A percentile compares a stretch with the other conserved stretches of the same genome.
Evolutionary conservation across 495 filamentous ascomycete species (phyloP).

Genomic region (Aspergillus taichungensis): DNA sequence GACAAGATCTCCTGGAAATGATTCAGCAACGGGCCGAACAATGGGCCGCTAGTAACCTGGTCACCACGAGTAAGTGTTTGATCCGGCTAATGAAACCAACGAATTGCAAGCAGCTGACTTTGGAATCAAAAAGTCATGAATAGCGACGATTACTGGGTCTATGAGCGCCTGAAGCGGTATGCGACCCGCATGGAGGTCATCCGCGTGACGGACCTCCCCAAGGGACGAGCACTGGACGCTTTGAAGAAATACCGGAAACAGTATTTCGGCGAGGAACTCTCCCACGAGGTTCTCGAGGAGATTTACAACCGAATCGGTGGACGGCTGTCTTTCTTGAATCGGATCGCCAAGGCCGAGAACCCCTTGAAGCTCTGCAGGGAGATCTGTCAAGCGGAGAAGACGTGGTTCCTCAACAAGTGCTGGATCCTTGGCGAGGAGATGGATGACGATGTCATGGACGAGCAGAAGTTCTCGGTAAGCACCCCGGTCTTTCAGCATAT

Average conservation of each 20-base stretch:
- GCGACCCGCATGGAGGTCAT: slow-evolving; percentile 89
- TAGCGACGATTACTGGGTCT: slow-evolving; percentile 96
- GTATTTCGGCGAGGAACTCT: slow-evolving; percentile 52
- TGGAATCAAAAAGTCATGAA: slow-evolving; percentile 55
- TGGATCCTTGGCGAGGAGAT: slow-evolving; percentile 87
- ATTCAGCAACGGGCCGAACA: slow-evolving; percentile 92
- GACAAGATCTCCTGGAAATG: slow-evolving; percentile 83
- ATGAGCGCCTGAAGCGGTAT: slow-evolving; percentile 83
- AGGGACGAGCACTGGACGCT: slow-evolving; percentile 63
- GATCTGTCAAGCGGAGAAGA: slow-evolving; percentile 77
- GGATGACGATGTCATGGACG: slow-evolving; percentile 99
- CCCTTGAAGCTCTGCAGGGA: slow-evolving; percentile 68
- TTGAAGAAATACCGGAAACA: slow-evolving; percentile 64
- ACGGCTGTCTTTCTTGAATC: slow-evolving; percentile 73
- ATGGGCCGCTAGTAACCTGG: slow-evolving; percentile 84
- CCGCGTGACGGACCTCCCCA: slow-evolving; percentile 71
- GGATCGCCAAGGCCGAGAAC: slow-evolving; percentile 71
- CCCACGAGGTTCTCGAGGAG: slow-evolving; percentile 50
- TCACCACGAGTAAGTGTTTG: slow-evolving; percentile 52
- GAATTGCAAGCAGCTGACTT: neutral
- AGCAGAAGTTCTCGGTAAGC: slow-evolving; percentile 87
- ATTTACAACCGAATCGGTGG: slow-evolving; percentile 83
- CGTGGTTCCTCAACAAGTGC: slow-evolving; percentile 91
- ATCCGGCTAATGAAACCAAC: neutral
- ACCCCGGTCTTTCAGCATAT: no score